A percentile compares a stretch with the other conserved stretches of the same genome.
phyloP scores from a whole-genome alignment of 768 basidiomycete genomes.

The Boletus speciosus region DNA sequence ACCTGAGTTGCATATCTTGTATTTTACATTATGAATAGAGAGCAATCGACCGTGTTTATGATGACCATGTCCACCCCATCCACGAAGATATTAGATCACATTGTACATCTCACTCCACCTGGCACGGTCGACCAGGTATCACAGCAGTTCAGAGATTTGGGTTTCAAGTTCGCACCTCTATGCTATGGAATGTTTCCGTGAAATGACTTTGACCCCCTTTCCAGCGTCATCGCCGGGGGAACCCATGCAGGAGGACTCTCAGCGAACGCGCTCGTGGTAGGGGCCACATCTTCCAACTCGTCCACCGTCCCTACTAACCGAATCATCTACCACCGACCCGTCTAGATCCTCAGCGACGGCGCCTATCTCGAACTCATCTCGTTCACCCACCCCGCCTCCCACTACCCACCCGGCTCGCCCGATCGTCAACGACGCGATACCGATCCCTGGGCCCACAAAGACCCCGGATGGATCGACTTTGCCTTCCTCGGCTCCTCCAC shows the following conservation, averaged over 20 bases:
- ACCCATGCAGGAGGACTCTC: slow-evolving; percentile 62
- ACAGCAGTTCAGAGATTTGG: slow-evolving; percentile 53
- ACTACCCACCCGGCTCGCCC: slow-evolving; percentile 52
- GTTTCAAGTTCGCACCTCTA: slow-evolving; percentile 53
- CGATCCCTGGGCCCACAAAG: slow-evolving; percentile 52
- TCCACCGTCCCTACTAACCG: not conserved
- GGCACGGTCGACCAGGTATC: slow-evolving; percentile 49
- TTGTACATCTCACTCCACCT: slow-evolving; percentile 69
- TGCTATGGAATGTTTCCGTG: not conserved
- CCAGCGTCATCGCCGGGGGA: slow-evolving; percentile 65
- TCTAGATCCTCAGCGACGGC: slow-evolving; percentile 39
- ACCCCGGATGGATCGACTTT: slow-evolving; percentile 66
- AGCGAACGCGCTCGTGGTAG: slow-evolving; percentile 61
- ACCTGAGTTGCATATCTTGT: not conserved
- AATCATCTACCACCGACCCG: not conserved
- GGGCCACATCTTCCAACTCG: slow-evolving; percentile 9
- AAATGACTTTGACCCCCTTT: not conserved
- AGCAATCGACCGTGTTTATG: not conserved
- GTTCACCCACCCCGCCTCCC: slow-evolving; percentile 52
- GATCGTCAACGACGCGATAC: slow-evolving; percentile 40
- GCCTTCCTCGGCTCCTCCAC: slow-evolving; percentile 56
- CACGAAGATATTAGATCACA: slow-evolving; percentile 58
- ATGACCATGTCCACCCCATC: slow-evolving; percentile 27
- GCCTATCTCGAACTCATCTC: slow-evolving; percentile 68
- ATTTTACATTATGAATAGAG: not conserved